Evolutionary conservation across 306 rosid genomes (phyloP), one percentile per base, ranked within the genome.

Genomic region (Prosopis cineraria): DNA sequence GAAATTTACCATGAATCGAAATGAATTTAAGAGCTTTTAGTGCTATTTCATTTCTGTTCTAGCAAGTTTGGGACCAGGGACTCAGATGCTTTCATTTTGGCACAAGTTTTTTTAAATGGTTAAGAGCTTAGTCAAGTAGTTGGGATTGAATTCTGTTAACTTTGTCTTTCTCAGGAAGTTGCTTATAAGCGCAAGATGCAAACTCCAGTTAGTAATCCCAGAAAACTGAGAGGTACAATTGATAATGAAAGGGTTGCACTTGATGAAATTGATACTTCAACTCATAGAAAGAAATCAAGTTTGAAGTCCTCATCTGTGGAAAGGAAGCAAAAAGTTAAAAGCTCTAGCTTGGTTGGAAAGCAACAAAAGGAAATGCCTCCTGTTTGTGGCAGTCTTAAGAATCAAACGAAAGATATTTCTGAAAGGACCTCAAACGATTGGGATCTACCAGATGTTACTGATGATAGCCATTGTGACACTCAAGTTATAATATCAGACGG

Each of bases 361-460:
- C 87, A 78, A 59, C 80, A 85, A 67, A 83, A 73, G 36, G 69
- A 79, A 19, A 47, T 62, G 81, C 34, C 80, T 79, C 87, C 88
- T 10, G 60, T 82, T 81, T 79, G 84, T 56, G 85, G 86, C 85
- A 87, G 88, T 80, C 86, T 87, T 47, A 90, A 85, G 91, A 85
- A 77, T 74, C 81, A 79, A 69, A 48, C 36, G 13, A 78, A 85
- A 65, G 76, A 52, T 65, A n/a, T 44, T 84, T 77, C 85, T 60
- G 86, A 47, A 86, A 82, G 81, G 73, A 85, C 84, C 37, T 70
- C 91, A 39, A 27, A 84, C 43, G 63, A 24, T 77, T 58, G 75
- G 71, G 71, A 45, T 31, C 58, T 52, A 72, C 81, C 69, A 62
- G 77, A 83, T 29, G 80, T 67, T 43, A 55, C 64, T 30, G 86